Evolutionary conservation across 495 filamentous ascomycete species (phyloP), one percentile per base, ranked within the genome.

Genomic region (Lasiosphaeria miniovina): DNA sequence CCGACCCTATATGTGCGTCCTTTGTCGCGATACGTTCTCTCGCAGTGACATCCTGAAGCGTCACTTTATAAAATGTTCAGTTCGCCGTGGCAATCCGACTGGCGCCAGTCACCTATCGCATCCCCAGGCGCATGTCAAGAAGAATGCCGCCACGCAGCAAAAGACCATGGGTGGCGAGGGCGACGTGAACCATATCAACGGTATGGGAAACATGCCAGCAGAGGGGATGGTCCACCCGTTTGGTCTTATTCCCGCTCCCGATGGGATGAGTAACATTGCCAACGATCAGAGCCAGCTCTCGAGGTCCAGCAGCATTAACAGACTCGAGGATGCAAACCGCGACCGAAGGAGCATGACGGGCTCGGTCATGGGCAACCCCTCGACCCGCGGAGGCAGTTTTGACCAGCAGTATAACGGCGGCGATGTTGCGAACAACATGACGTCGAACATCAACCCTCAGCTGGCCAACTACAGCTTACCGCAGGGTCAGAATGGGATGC

Each of bases 21-120:
- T 98, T 48, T 98, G 94, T 79, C 89, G 92, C 71, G 94, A 98
- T 74, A 97, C 90, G n/a, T 98, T 98, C 77, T 96, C 93, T 33
- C 87, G 94, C 70, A 96, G 90, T 78, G 94, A 98, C 73, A 98
- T 98, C 63, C 77, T 98, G 71, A 98, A 98, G 79, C 88, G 94
- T 59, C 94, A 98, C 74, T 98, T 98, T 73, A 90, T 96, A 71
- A 98, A 98, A 76, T 98, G 94, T 76, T 96, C 93, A 36, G 87
- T 96, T 54, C 86, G 94, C 63, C 86, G 94, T 63, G 94, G 94
- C 49, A 97, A 97, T 77, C 93, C 93, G 33, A 95, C 89, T 31
- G 92, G 91, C 57, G 89, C 87, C 58, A 94, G 86, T 66, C 93
- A 98, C 81, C 76, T 98, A 68, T 91, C 91, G 57, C 90, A 96